A percentile compares a stretch with the other conserved stretches of the same genome.
phyloP scores from a whole-genome alignment of 352 stramenopile genomes.

The Pythium periplocum region DNA sequence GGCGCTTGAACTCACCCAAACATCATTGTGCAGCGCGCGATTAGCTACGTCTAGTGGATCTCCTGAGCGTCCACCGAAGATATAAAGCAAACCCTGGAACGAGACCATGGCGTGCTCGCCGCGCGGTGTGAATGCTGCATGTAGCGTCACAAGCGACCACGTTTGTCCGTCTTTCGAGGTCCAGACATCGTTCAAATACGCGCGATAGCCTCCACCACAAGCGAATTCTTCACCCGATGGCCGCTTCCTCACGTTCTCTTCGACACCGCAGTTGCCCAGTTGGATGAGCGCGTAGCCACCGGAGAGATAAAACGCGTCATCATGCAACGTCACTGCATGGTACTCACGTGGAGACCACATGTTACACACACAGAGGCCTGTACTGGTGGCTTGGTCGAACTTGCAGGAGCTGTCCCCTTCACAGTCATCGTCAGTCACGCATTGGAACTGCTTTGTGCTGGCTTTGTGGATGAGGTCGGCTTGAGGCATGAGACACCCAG shows the following conservation, averaged over 20 bases:
- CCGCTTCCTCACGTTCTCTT: conserved; percentile 47
- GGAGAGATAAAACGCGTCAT: conserved; percentile 40
- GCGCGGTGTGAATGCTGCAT: conserved; percentile 38
- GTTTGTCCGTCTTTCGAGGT: conserved; percentile 49
- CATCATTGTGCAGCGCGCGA: conserved; percentile 51
- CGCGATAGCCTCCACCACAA: conserved; percentile 53
- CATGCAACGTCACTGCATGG: conserved; percentile 46
- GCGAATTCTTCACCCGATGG: conserved; percentile 54
- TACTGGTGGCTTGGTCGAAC: conserved; percentile 36
- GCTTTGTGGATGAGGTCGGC: conserved; percentile 45
- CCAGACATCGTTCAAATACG: conserved; percentile 74
- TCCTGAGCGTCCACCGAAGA: conserved; percentile 51
- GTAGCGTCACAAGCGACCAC: conserved; percentile 43
- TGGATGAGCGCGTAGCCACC: conserved; percentile 63
- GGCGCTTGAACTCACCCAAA: conserved; percentile 56
- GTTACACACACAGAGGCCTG: conserved; percentile 58
- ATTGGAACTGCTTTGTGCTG: conserved; percentile 36
- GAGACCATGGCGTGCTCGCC: conserved; percentile 66
- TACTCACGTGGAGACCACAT: conserved; percentile 78
- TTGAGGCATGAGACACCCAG: conserved; percentile 54
- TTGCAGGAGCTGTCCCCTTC: conserved; percentile 53
- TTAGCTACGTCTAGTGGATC: conserved; percentile 15
- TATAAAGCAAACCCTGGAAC: conserved; percentile 49
- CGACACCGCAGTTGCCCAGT: conserved; percentile 57
- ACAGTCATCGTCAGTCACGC: conserved; percentile 59